A percentile compares a stretch with the other conserved stretches of the same genome.
These are phyloP conservation scores for Penicillium janthinellum DNA, from an alignment of 2,329 filamentous ascomycete genomes.

Conservation along the genomic window DNA sequence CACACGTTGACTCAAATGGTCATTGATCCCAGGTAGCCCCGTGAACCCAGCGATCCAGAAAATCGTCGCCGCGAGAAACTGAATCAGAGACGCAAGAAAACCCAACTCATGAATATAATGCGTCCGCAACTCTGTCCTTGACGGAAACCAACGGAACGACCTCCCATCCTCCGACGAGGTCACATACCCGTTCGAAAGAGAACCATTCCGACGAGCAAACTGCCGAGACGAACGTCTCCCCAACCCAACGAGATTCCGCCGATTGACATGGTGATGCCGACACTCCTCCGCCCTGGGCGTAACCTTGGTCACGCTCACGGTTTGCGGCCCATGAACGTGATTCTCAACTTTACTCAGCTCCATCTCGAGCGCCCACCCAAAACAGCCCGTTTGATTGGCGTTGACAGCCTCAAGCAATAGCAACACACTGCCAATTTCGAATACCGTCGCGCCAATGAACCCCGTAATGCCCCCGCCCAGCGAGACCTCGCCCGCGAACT, in stretches of 20 bases:
- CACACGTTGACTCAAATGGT: conserved; percentile 52
- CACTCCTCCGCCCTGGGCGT: conserved; percentile 31
- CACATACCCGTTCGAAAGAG: conserved; percentile 5
- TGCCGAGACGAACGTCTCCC: conserved; percentile 1
- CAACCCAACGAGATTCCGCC: conserved; percentile 28
- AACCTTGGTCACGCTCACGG: conserved; percentile 14
- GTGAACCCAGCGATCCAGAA: conserved; percentile 68
- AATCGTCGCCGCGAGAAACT: conserved; percentile 61
- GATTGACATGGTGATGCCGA: conserved; percentile 47
- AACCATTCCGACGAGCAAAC: conserved; percentile 1
- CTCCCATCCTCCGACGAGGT: conserved; percentile 21
- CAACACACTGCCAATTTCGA: conserved; percentile 64
- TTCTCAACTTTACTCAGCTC: conserved; percentile 41
- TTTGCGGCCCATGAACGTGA: conserved; percentile 14
- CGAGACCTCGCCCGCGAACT: conserved; percentile 57
- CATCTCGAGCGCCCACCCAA: conserved; percentile 67
- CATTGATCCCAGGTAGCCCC: conserved; percentile 58
- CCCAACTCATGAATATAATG: conserved; percentile 65
- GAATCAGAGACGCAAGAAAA: conserved; percentile 61
- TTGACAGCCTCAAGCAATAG: conserved; percentile 71
- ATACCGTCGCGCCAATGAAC: conserved; percentile 68
- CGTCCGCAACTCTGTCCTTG: conserved; percentile 56
- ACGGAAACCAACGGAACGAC: conserved; percentile 63
- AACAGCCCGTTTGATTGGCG: conserved; percentile 64
- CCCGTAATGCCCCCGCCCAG: conserved; percentile 63